These are phyloP conservation scores for Ophiognomonia clavigignenti-juglandacearum DNA, from an alignment of 2,329 filamentous ascomycete genomes.

Conservation along the genomic window DNA sequence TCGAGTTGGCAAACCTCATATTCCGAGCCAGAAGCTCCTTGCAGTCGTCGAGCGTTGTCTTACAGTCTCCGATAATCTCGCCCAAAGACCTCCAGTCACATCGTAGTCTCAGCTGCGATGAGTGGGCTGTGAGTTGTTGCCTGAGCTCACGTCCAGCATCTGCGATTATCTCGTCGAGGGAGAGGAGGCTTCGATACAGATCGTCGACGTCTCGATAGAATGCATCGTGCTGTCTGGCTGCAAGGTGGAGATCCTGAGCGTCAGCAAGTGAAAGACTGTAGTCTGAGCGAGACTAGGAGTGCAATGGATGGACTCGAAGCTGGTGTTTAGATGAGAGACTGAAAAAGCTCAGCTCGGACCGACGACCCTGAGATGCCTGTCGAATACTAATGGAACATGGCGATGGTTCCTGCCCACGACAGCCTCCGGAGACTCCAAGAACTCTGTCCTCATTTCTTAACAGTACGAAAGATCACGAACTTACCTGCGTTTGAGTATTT, in stretches of 20 bases:
- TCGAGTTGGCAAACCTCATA: constrained; percentile 22
- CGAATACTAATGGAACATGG: too few relatives aligned
- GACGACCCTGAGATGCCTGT: too few relatives aligned
- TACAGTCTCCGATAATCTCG: constrained; percentile 28
- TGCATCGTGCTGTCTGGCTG: constrained; percentile 9
- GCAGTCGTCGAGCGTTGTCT: constrained; percentile 28
- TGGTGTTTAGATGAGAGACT: too few relatives aligned
- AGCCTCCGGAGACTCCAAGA: too few relatives aligned
- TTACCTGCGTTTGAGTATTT: not conserved
- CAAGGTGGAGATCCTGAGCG: not conserved
- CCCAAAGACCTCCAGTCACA: constrained; percentile 18
- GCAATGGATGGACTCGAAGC: too few relatives aligned
- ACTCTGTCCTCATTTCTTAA: not conserved
- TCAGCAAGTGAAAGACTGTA: not conserved
- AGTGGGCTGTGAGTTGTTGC: not conserved
- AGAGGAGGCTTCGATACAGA: not conserved
- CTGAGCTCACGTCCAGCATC: not conserved
- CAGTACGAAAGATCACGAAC: not conserved
- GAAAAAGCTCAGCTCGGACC: too few relatives aligned
- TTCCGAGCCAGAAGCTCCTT: constrained; percentile 25
- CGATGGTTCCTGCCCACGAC: too few relatives aligned
- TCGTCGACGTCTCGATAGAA: constrained; percentile 7
- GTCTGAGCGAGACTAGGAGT: too few relatives aligned
- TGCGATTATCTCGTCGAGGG: not conserved
- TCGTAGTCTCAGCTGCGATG: constrained; percentile 14